Base-by-base conservation (phyloP, 768 basidiomycete genomes). In the Glaciozyma antarctica region DNA sequence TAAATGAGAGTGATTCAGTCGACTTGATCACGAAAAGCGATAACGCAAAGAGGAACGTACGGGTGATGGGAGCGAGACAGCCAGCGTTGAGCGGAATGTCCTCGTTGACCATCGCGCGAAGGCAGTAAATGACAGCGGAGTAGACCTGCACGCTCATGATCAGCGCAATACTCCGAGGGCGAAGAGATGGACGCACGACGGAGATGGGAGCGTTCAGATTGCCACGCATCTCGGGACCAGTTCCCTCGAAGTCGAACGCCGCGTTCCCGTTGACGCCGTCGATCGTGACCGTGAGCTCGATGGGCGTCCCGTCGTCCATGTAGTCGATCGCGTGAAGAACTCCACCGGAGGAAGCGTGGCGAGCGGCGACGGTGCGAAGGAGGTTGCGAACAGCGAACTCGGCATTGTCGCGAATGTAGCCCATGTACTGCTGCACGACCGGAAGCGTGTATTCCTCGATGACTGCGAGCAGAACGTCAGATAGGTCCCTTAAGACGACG, bases 31-130 rank as follows among this genome's bases (percentile, higher is more conserved):
- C 32, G 22, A 9, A 41, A 41, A 9, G 16, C 7, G 68, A 49
- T 43, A 45, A 48, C n/a, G 47, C 47, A 32, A 4, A 9, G 24
- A 21, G 19, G 17, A 6, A 51, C 49, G 32, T 21, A 41, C n/a
- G 28, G 2, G 43, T 38, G 49, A 73, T 67, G 45, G 59, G 71
- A 57, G 74, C 88, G 16, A 97, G 81, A 74, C 92, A 94, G 1
- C 92, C 92, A 22, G 90, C 89, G 75, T 95, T 97, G 41, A 97
- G 81, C 21, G 93, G 93, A 45, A 95, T 94, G 75, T 71, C 72
- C 28, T 64, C 54, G 51, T 70, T 64, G 44, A 71, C 61, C 58
- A 73, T 65, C n/a, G 62, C 58, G 26, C 71, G 62, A 5, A 75
- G 71, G 66, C 73, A 74, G 62, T 76, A 76, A 58, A 78, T 74